Conservation (phyloP, 164 flowering plant species). For the Umbilicus rupestris region DNA sequence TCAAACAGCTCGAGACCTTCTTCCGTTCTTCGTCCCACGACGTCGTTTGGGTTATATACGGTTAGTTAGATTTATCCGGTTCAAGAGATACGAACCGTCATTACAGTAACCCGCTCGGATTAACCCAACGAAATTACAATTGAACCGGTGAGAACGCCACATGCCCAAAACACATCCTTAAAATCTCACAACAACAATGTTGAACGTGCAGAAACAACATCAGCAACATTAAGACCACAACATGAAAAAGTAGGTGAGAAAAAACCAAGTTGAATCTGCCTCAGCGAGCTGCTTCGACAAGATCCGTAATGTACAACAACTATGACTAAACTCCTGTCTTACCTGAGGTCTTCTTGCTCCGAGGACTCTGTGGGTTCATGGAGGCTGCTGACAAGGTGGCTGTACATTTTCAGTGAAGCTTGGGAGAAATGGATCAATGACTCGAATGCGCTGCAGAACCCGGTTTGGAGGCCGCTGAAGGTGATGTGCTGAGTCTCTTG, state of each 20-base stretch:
- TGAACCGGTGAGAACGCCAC: too few relatives aligned
- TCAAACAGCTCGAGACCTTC: background rate
- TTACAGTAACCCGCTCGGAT: too few relatives aligned
- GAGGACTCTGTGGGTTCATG: conserved; percentile 18
- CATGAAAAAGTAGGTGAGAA: background rate
- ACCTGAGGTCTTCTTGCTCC: conserved; percentile 18
- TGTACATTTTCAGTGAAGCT: conserved; percentile 56
- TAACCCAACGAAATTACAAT: too few relatives aligned
- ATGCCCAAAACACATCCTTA: too few relatives aligned
- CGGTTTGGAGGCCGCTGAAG: conserved; percentile 64
- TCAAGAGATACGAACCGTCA: too few relatives aligned
- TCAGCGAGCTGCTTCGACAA: conserved; percentile 76
- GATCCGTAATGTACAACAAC: conserved; percentile 23
- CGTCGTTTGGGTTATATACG: too few relatives aligned
- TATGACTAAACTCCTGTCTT: conserved; percentile 7
- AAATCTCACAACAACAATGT: too few relatives aligned
- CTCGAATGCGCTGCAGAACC: conserved; percentile 56
- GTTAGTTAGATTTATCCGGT: too few relatives aligned
- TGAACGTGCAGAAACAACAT: background rate
- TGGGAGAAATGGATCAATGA: conserved; percentile 59
- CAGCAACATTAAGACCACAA: background rate
- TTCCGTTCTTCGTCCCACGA: too few relatives aligned
- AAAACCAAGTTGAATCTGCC: conserved; percentile 16
- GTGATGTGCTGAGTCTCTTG: conserved; percentile 70
- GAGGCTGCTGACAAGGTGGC: conserved; percentile 30